Evolutionary conservation across 495 filamentous ascomycete genomes (phyloP), one percentile per base, ranked within the genome.

Genomic region (Xylaria scruposa): DNA sequence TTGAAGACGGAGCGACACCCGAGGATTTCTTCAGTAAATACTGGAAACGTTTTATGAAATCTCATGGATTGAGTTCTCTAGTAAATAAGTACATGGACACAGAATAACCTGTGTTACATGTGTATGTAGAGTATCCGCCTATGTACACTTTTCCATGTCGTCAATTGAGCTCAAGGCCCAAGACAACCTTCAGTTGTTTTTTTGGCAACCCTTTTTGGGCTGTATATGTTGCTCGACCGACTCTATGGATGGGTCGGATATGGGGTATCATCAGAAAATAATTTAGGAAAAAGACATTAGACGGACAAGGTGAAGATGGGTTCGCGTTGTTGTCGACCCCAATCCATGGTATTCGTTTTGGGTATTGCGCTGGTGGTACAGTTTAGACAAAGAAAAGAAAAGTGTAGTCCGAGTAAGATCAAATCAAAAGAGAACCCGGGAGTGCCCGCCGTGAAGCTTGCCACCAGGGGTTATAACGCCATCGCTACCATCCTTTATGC

Each of bases 191-290:
- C 63, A 38, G 65, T 53, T 72, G 44, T 65, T 68, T 76, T 66
- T 70, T 66, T 70, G 65, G 61, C 38, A 38, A 46, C 68, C 68
- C 61, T 64, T 69, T 70, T 69, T 70, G 44, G 58, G 59, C 58
- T 15, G 36, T 62, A 53, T 19, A 47, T 53, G 68, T 61, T 51
- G 68, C 68, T 64, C 49, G 17, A 46, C 59, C 67, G 47, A 40
- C 59, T 46, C 58, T 38, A 26, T 47, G 49, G 68, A 24, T 21
- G 44, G 47, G 24, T 46, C 17, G 56, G 29, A 44, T 42, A 40
- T 60, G 31, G 75, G 77, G 77, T 79, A 79, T 79, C 77, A 79
- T 77, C 68, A 56, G 70, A 66, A 77, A 70, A 75, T 73, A 47
- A 47, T 56, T 69, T 71, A 64, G 70, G 70, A 77, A 72, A 63